Evolutionary conservation across 2,329 filamentous ascomycete species (phyloP).

Genomic region (Drechslerella dactyloides): DNA sequence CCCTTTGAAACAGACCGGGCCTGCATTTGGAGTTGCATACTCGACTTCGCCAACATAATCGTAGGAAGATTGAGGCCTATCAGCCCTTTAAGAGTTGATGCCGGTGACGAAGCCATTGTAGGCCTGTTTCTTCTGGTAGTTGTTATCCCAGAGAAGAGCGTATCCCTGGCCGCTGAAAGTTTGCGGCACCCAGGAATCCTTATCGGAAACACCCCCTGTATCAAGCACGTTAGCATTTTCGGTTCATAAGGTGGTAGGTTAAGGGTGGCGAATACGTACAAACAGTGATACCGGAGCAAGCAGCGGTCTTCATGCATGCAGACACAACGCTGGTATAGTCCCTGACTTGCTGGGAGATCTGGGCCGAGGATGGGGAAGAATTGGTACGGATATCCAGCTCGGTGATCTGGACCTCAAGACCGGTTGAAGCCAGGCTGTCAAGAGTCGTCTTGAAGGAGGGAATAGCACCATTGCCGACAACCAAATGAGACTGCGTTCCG

Average conservation of each 20-base stretch:
- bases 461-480: slow-evolving; percentile 60
- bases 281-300: slow-evolving; percentile 71
- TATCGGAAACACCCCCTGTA: slow-evolving; percentile 58
- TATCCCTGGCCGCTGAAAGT: slow-evolving; percentile 61
- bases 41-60: neutral
- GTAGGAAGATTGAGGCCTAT: neutral
- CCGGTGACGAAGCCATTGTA: slow-evolving; percentile 61
- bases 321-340: slow-evolving; percentile 60
- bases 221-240: slow-evolving; percentile 13
- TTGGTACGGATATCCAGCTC: slow-evolving; percentile 72
- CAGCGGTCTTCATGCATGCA: slow-evolving; percentile 66
- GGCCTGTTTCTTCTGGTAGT: slow-evolving; percentile 63
- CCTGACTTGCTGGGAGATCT: slow-evolving; percentile 54
- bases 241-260: neutral
- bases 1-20: neutral
- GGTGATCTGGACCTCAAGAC: slow-evolving; percentile 68
- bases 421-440: slow-evolving; percentile 63
- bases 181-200: slow-evolving; percentile 63
- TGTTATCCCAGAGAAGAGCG: slow-evolving; percentile 65
- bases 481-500: slow-evolving; percentile 65
- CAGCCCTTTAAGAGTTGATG: slow-evolving; percentile 55
- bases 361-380: slow-evolving; percentile 61
- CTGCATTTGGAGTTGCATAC: neutral
- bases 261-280: slow-evolving; percentile 58
- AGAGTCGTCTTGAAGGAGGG: slow-evolving; percentile 60